These are phyloP conservation scores for Stereocaulon alpinum DNA, from an alignment of 495 filamentous ascomycete genomes.

Conservation along the genomic window DNA sequence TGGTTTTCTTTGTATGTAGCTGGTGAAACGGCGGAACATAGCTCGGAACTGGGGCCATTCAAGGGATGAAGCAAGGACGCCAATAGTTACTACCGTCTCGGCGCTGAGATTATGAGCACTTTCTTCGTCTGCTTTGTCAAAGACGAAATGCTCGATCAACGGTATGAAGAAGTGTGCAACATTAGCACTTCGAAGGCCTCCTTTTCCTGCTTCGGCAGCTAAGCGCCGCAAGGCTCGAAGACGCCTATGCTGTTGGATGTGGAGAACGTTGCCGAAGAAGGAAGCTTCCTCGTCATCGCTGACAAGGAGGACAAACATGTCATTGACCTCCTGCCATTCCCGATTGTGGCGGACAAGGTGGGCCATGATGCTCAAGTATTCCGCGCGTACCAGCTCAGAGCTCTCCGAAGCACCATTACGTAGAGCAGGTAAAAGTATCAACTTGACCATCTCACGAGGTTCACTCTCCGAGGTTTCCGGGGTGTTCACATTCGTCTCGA, in stretches of 20 bases:
- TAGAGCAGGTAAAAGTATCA: conserved; percentile 62
- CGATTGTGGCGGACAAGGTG: conserved; percentile 64
- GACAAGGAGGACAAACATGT: conserved; percentile 64
- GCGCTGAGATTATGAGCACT: conserved; percentile 75
- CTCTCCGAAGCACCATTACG: conserved; percentile 60
- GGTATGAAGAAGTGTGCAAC: conserved; percentile 82
- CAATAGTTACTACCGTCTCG: conserved; percentile 68
- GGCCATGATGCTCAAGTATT: conserved; percentile 68
- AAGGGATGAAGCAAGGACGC: conserved; percentile 58
- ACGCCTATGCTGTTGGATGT: conserved; percentile 82
- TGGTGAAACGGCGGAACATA: conserved; percentile 66
- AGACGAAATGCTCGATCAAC: conserved; percentile 86
- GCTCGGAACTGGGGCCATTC: conserved; percentile 89
- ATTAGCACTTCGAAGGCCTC: conserved; percentile 58
- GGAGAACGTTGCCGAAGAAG: conserved; percentile 86
- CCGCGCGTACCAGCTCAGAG: conserved; percentile 74
- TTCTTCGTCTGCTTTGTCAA: conserved; percentile 64
- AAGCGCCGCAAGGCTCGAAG: conserved; percentile 72
- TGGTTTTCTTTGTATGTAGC: conserved; percentile 68
- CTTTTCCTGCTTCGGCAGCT: conserved; percentile 50
- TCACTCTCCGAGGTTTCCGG: conserved; percentile 29
- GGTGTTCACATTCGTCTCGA: conserved; percentile 42
- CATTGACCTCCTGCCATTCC: conserved; percentile 55
- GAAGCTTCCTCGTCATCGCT: conserved; percentile 77
- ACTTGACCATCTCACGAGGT: conserved; percentile 45